Evolutionary conservation across 192 early-diverging fungal species (phyloP).

Genomic region (Entomortierella beljakovae): DNA sequence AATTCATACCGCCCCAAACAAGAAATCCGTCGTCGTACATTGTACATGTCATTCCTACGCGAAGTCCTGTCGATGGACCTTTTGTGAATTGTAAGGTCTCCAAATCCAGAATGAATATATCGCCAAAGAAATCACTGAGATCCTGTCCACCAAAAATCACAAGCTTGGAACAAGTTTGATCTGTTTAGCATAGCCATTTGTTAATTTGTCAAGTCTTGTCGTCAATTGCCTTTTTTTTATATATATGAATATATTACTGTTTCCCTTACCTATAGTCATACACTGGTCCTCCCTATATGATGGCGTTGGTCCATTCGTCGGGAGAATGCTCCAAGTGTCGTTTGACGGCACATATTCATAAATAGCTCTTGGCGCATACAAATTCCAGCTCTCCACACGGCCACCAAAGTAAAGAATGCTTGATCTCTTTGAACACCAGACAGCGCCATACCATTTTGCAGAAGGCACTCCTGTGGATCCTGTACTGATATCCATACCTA

Average conservation of each 20-base stretch:
- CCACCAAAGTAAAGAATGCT: conserved; percentile 46
- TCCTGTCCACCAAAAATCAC: conserved; percentile 28
- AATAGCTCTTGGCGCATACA: conserved; percentile 7
- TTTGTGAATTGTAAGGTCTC: conserved; percentile 12
- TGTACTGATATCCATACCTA: neutral
- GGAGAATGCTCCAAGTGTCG: conserved; percentile 14
- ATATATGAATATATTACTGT: neutral
- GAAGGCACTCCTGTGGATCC: conserved; percentile 8
- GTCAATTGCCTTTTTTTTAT: too few species aligned
- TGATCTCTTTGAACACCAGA: conserved; percentile 11
- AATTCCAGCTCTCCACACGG: neutral
- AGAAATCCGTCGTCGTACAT: conserved; percentile 39
- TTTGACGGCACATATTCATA: conserved; percentile 24
- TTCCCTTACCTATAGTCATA: conserved; percentile 21
- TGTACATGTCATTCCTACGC: conserved; percentile 22
- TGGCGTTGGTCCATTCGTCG: conserved; percentile 11
- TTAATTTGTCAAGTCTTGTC: too few species aligned
- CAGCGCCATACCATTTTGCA: conserved; percentile 17
- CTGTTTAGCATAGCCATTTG: neutral
- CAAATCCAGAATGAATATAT: conserved; percentile 31
- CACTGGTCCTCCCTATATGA: conserved; percentile 17
- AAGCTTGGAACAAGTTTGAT: conserved; percentile 5
- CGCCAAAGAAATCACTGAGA: neutral
- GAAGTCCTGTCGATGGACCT: neutral
- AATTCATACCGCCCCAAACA: conserved; percentile 25